Conservation (phyloP, 78 protist genomes). For the Bodo saltans region DNA sequence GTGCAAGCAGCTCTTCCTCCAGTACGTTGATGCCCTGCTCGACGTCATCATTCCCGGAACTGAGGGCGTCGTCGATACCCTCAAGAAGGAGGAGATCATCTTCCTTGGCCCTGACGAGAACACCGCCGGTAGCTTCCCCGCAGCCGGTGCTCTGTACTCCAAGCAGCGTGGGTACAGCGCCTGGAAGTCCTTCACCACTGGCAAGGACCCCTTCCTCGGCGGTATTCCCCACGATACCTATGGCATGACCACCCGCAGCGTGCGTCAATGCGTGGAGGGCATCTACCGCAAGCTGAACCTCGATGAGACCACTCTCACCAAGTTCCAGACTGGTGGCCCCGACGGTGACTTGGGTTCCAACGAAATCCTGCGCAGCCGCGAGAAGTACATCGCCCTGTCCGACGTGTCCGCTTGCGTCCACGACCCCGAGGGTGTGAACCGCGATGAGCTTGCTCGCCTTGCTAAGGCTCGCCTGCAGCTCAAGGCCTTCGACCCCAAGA, state of each 20-base stretch:
- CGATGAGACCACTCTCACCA: slow-evolving; percentile 46
- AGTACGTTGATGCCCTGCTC: slow-evolving; percentile 57
- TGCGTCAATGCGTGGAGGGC: slow-evolving; percentile 72
- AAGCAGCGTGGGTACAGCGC: slow-evolving; percentile 17
- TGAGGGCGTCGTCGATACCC: background rate
- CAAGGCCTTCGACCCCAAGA: slow-evolving; percentile 3
- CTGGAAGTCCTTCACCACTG: slow-evolving; percentile 63
- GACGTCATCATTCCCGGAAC: slow-evolving; percentile 37
- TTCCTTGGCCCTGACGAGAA: slow-evolving; percentile 74
- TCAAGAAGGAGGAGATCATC: slow-evolving; percentile 38
- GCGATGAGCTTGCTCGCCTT: slow-evolving; percentile 34
- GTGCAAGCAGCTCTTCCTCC: slow-evolving; percentile 38
- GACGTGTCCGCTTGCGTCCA: slow-evolving; percentile 76
- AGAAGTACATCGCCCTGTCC: slow-evolving; percentile 58
- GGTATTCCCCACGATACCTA: slow-evolving; percentile 82
- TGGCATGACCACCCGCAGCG: slow-evolving; percentile 85
- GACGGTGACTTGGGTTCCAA: slow-evolving; percentile 87
- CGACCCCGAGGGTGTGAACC: slow-evolving; percentile 21
- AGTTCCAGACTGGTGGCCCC: slow-evolving; percentile 88
- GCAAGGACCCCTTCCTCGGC: slow-evolving; percentile 42
- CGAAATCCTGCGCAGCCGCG: slow-evolving; percentile 55
- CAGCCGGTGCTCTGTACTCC: slow-evolving; percentile 42
- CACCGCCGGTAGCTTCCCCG: slow-evolving; percentile 50
- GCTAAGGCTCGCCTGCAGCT: background rate
- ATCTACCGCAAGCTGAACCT: slow-evolving; percentile 32